Evolutionary conservation across 345 rosid species (phyloP).

Genomic region (Aquilaria sinensis): DNA sequence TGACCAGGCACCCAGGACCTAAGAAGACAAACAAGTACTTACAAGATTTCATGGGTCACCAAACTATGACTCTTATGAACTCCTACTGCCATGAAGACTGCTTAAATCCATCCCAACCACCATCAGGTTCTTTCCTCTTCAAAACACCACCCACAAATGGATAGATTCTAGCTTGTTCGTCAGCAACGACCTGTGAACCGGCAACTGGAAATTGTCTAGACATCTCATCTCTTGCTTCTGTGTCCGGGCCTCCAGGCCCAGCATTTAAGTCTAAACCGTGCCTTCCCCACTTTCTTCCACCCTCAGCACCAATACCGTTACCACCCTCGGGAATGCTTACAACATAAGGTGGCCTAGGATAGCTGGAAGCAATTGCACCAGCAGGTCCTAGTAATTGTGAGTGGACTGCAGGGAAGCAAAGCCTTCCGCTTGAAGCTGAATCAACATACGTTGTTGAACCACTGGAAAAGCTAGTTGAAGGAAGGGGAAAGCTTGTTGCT

Average conservation of each 20-base stretch:
- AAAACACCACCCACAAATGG: conserved; percentile 49
- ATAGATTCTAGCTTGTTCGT: conserved; percentile 73
- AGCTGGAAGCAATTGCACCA: conserved; percentile 49
- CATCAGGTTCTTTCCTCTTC: conserved; percentile 90
- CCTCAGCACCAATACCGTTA: conserved; percentile 33
- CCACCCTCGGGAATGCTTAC: conserved; percentile 57
- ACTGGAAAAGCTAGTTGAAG: conserved; percentile 58
- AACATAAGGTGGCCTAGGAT: conserved; percentile 45
- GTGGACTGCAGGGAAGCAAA: conserved; percentile 54
- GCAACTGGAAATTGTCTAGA: conserved; percentile 48
- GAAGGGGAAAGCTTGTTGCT: conserved; percentile 40
- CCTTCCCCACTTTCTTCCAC: conserved; percentile 60
- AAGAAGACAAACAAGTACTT: conserved; percentile 18
- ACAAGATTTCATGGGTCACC: conserved; percentile 34
- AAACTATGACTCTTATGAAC: conserved; percentile 10
- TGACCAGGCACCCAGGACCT: neutral
- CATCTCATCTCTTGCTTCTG: conserved; percentile 67
- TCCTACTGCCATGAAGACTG: conserved; percentile 78
- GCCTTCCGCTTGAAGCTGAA: conserved; percentile 59
- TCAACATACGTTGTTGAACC: conserved; percentile 64
- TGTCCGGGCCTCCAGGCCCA: conserved; percentile 66
- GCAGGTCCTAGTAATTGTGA: conserved; percentile 60
- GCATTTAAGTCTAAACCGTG: conserved; percentile 75
- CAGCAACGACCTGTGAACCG: conserved; percentile 43
- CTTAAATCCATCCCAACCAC: conserved; percentile 85